Base-by-base conservation (phyloP, 805 yeast genomes). In the Hanseniaspora meyeri region DNA sequence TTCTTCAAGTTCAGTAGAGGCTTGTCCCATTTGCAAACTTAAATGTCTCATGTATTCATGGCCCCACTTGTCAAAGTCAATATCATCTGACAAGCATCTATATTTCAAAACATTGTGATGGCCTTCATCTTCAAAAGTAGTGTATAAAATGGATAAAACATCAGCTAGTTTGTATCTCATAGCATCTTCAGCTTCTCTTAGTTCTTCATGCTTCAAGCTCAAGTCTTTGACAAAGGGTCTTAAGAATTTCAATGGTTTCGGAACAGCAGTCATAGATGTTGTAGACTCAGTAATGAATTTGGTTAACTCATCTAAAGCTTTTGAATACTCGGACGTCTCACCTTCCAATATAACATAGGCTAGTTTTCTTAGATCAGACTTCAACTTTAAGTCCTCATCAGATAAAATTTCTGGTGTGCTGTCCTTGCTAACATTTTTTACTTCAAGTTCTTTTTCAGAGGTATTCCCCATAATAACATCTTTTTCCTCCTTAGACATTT, bases 231-330 rank as follows among this genome's bases (percentile, higher is more conserved):
- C 93, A 65, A 82, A 87, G 8, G 97, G 96, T 65, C 96, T 81
- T 61, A 93, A 77, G 68, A 93, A 93, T 74, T 93, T 95, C 72
- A 93, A 79, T 5, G 99, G 99, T 70, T 93, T 93, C 40, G 99
- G 99, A 52, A 93, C 98, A 2, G 99, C 99, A 1, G 98, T 93
- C 97, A 93, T 93, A 9, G 97, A 90, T 40, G 96, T 87, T 2
- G 99, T 93, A 12, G 97, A 86, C 56, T 93, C 95, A 62, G 87
- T 81, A 64, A 93, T 90, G 63, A 80, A 80, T 50, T 76, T 78
- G 66, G 88, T 89, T 68, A 93, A 77, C 53, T 82, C 75, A 43
- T 76, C 75, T 62, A 93, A 75, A n/a, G 88, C 77, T 12, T 80
- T 72, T 38, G 71, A 70, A 66, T 87, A 85, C 20, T 80, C 58